Evolutionary conservation across 2,329 filamentous ascomycete species (phyloP).

Genomic region (Trichoderma sp.): DNA sequence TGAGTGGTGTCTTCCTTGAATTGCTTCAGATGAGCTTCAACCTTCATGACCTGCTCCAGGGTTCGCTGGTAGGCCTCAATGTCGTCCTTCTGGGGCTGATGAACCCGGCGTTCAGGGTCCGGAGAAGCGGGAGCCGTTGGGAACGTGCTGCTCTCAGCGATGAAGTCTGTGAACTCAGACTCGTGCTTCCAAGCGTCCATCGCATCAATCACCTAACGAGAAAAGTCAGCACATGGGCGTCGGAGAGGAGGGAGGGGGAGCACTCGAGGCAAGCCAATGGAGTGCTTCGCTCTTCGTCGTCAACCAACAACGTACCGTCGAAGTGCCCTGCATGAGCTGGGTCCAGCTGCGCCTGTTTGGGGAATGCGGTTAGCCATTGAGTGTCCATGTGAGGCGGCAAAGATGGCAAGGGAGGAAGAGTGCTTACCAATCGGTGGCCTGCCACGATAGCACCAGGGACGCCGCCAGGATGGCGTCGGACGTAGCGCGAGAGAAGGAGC

Average conservation of each 20-base stretch:
- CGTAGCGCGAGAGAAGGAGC: conserved; percentile 77
- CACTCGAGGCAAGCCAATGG: not conserved
- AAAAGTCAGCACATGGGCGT: conserved; percentile 2
- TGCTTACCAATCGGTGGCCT: conserved; percentile 88
- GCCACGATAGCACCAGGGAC: conserved; percentile 90
- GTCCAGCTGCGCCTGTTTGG: conserved; percentile 79
- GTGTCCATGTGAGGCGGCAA: not conserved
- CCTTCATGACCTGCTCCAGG: conserved; percentile 63
- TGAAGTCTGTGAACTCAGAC: conserved; percentile 80
- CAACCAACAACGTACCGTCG: conserved; percentile 61
- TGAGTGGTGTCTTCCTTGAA: conserved; percentile 67
- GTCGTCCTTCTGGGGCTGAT: conserved; percentile 66
- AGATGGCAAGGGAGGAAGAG: conserved; percentile 5
- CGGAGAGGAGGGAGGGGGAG: not conserved
- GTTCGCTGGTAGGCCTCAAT: conserved; percentile 64
- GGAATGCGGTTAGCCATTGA: conserved; percentile 28
- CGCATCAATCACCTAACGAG: conserved; percentile 71
- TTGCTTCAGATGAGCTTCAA: conserved; percentile 66
- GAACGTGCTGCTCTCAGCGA: conserved; percentile 73
- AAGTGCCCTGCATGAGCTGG: conserved; percentile 86
- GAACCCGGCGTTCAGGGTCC: conserved; percentile 57
- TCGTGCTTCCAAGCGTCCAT: conserved; percentile 93
- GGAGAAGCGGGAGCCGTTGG: conserved; percentile 63
- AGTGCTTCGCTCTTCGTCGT: not conserved
- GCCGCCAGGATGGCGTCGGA: conserved; percentile 90